Percentiles rank a stretch among this genome's conserved stretches.
phyloP scores from a whole-genome alignment of 2,329 filamentous ascomycete species.

The Scytalidium lignicola region DNA sequence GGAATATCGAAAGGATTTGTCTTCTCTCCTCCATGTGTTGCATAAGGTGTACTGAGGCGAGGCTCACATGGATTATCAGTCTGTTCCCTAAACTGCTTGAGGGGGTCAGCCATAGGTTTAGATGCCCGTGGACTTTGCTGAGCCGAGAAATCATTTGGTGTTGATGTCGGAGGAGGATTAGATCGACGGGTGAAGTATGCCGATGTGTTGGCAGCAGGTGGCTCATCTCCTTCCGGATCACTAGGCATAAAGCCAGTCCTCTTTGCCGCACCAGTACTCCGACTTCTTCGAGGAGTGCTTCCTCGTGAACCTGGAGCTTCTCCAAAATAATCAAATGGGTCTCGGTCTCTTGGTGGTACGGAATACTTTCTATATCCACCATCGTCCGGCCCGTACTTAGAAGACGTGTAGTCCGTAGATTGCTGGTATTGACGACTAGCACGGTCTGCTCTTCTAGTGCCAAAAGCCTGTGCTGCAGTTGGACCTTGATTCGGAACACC shows the following conservation, averaged over 20 bases:
- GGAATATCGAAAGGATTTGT: slow-evolving; percentile 48
- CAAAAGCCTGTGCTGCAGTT: not conserved
- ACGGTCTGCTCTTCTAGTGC: not conserved
- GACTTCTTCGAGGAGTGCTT: slow-evolving; percentile 12
- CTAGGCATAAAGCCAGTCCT: slow-evolving; percentile 27
- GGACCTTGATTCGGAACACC: not conserved
- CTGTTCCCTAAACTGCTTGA: slow-evolving; percentile 41
- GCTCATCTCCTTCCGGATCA: slow-evolving; percentile 26
- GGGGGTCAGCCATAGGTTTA: slow-evolving; percentile 32
- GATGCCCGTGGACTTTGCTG: slow-evolving; percentile 2
- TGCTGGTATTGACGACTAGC: not conserved
- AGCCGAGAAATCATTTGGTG: slow-evolving; percentile 13
- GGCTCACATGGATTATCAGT: slow-evolving; percentile 32
- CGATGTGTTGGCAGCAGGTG: slow-evolving; percentile 22
- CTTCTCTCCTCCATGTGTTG: slow-evolving; percentile 52
- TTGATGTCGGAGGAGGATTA: slow-evolving; percentile 17
- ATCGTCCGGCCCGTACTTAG: not conserved
- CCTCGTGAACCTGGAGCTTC: not conserved
- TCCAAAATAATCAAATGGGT: not conserved
- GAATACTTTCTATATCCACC: not conserved
- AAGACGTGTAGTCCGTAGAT: not conserved
- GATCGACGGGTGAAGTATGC: slow-evolving; percentile 24
- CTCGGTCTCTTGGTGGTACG: not conserved
- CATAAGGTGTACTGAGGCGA: slow-evolving; percentile 55
- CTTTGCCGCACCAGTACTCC: slow-evolving; percentile 14